Evolutionary conservation across 1,139 yeast genomes (phyloP).

Genomic region (Geotrichum carabidarum): DNA sequence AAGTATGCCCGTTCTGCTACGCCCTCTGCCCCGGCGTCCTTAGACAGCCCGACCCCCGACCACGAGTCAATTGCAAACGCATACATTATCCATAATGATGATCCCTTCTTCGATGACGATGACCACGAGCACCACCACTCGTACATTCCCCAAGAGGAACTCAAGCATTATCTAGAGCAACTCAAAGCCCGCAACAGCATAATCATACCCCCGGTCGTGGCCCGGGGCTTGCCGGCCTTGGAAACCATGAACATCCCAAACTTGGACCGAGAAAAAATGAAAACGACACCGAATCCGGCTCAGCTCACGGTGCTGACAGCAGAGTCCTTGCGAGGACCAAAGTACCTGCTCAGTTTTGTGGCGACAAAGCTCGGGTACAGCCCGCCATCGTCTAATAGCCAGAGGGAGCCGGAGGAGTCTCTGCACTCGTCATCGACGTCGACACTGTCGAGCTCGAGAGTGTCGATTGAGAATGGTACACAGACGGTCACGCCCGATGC

Average conservation of each 20-base stretch:
- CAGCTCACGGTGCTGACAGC: neutral
- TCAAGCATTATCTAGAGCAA: constrained; percentile 2
- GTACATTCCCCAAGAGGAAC: constrained; percentile 8
- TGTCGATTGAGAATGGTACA: too few species aligned
- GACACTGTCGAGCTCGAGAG: neutral
- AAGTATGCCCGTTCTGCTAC: neutral
- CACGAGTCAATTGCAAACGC: neutral
- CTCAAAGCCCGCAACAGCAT: constrained; percentile 1
- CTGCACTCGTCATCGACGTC: neutral
- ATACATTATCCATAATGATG: neutral
- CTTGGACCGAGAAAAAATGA: neutral
- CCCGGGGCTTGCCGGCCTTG: constrained; percentile 9
- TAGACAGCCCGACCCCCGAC: neutral
- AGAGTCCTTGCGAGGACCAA: constrained; percentile 1
- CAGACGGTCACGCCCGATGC: neutral
- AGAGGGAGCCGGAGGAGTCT: neutral
- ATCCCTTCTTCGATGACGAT: neutral
- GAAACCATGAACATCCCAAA: constrained; percentile 2
- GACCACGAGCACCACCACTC: neutral
- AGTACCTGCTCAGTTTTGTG: constrained; percentile 9
- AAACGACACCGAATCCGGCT: neutral
- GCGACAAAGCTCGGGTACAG: neutral
- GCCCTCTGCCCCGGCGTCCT: neutral
- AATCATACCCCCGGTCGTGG: constrained; percentile 7
- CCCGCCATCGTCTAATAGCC: neutral